These are phyloP conservation scores for Bacterosira constricta DNA, from an alignment of 108 stramenopile genomes.

Conservation along the genomic window DNA sequence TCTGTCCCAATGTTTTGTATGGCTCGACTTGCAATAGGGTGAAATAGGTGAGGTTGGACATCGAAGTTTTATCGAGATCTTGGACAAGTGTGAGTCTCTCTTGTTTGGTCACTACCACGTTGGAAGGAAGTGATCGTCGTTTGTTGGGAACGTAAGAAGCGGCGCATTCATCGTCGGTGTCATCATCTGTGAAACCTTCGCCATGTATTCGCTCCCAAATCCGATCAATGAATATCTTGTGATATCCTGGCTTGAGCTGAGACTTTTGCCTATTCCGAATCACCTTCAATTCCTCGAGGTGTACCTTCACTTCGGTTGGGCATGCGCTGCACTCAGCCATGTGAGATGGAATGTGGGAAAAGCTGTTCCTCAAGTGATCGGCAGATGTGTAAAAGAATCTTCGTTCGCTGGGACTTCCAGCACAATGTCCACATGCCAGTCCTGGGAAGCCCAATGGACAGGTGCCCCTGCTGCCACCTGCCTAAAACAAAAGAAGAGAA, in stretches of 20 bases:
- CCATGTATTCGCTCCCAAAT: constrained; percentile 49
- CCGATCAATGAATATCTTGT: constrained; percentile 57
- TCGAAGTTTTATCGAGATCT: constrained; percentile 14
- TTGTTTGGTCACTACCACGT: background rate
- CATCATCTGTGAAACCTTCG: background rate
- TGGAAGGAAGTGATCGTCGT: background rate
- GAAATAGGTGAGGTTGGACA: constrained; percentile 36
- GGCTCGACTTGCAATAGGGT: constrained; percentile 41
- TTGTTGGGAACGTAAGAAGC: background rate
- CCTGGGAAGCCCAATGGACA: constrained; percentile 57
- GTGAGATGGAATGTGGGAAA: constrained; percentile 56
- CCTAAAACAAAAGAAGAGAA: too few species aligned
- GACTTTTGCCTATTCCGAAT: constrained; percentile 54
- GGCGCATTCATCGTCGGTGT: background rate
- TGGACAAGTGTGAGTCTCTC: constrained; percentile 13
- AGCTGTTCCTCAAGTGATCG: constrained; percentile 54
- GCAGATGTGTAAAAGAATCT: constrained; percentile 59
- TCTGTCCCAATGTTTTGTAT: constrained; percentile 15
- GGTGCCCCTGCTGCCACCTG: constrained; percentile 47
- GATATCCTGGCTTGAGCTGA: constrained; percentile 46
- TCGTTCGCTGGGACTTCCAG: constrained; percentile 31
- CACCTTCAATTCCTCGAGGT: constrained; percentile 38
- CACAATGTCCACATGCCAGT: constrained; percentile 47
- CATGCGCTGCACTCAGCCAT: constrained; percentile 33
- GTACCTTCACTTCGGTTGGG: constrained; percentile 44